Evolutionary conservation across 345 rosid genomes (phyloP), one percentile per base, ranked within the genome.

Genomic region (Streptanthus diversifolius): DNA sequence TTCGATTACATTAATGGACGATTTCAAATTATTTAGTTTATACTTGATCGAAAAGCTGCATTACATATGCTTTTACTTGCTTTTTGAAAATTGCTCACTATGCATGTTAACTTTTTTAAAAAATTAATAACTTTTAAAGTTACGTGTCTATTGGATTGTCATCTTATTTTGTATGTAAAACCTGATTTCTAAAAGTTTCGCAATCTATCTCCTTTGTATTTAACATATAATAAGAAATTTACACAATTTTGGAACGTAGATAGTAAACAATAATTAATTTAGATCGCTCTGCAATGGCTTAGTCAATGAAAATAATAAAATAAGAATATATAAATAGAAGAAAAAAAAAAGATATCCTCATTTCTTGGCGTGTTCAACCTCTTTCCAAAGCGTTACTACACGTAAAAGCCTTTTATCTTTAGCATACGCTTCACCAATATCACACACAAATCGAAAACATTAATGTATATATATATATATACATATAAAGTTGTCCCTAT

Each of bases 351-450:
- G 24, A 30, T 53, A 58, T 21, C 43, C 19, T 48, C 33, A 61
- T 76, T 63, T 70, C 80, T 63, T 76, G 71, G 80, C 80, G 75
- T 76, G 75, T 36, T 76, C 59, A 76, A 76, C 15, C 44, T 76
- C 75, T 27, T 44, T 29, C 66, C 30, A 14, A 63, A 63, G 75
- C 52, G 24, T 76, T 54, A 68, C 79, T 62, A 66, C 70, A 76
- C 65, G 66, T 76, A 68, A 53, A 69, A 69, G 21, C 35, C 43
- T 53, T 75, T 32, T 48, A 49, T 49, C 63, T 52, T 53, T 52
- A 75, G 73, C 73, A 67, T 33, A 69, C 63, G 69, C 44, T 76
- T 76, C 21, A 76, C 70, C 79, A 76, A 51, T 5, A 40, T 35
- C 58, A 63, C 75, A 69, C 73, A 67, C 63, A 68, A 62, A 12